Evolutionary conservation across 2,329 filamentous ascomycete species (phyloP), one percentile per base, ranked within the genome.

Genomic region (Eutypella sp.): DNA sequence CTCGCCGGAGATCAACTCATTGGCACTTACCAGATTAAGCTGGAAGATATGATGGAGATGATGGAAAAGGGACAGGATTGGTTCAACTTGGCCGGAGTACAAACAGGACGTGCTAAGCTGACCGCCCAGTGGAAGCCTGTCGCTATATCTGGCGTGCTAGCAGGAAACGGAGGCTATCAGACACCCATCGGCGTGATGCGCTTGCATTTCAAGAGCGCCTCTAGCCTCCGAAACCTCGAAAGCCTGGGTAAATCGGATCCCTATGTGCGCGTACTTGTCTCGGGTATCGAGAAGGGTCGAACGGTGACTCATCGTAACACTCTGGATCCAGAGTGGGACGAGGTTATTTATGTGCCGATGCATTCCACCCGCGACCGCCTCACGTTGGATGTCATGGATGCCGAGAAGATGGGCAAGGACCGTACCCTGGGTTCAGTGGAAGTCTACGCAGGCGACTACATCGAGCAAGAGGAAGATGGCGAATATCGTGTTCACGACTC

Each of bases 231-330:
- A 48, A 99, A 99, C 65, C 78, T 96, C 44, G 93, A 99, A 68
- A 89, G 89, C 2, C 81, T 99, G 66, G 93, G 93, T 68, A 97
- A 97, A 68, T 97, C 93, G 1, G 95, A 99, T 66, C 89, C 93
- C 0, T 99, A 99, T 59, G 88, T 84, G 19, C 85, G 92, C 36
- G 86, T 97, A 1, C 68, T 96, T 44, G 77, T 96, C 7, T 96
- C 91, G 40, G 92, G 93, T 39, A 83, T 97, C 46, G 86, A 93
- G 62, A 95, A 92, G 66, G 90, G 81, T 9, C 83, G 91, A 47
- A 97, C 93, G 2, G 93, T 99, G 42, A 97, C 92, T 0, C 96
- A 93, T 74, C 84, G 89, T 63, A 99, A 96, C 69, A 95, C 96
- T 51, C 81, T 99, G 47, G 89, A 95, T 63, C 93, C 93, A 2